phyloP scores from a whole-genome alignment of 352 stramenopile genomes.

The Pythium sukuiense region DNA sequence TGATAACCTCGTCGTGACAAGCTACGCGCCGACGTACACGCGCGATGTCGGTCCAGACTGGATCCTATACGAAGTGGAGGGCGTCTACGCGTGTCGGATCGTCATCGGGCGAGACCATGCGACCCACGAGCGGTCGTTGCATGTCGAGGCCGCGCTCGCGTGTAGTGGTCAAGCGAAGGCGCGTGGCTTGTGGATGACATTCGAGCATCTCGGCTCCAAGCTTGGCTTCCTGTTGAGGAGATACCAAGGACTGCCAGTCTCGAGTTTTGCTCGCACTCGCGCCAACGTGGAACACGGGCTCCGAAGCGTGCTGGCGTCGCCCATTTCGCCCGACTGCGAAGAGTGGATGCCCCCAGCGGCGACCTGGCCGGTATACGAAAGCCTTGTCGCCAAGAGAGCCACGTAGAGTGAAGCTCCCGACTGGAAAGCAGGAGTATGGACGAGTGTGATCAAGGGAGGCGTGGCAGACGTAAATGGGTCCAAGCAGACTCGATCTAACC shows the following conservation, averaged over 20 bases:
- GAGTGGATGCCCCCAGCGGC: too few relatives aligned
- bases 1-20: constrained; percentile 27
- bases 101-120: background rate
- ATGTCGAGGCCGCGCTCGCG: constrained; percentile 1
- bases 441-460: too few relatives aligned
- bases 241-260: constrained; percentile 1
- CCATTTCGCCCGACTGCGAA: too few relatives aligned
- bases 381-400: too few relatives aligned
- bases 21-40: background rate
- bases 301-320: too few relatives aligned
- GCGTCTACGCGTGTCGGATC: background rate
- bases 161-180: background rate
- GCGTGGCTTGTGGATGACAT: constrained; percentile 2
- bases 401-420: too few relatives aligned
- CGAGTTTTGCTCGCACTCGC: background rate
- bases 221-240: background rate
- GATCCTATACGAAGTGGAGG: constrained; percentile 1
- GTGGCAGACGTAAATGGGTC: too few relatives aligned
- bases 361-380: too few relatives aligned
- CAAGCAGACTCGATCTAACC: too few relatives aligned
- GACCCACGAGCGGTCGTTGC: background rate
- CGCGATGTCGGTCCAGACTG: constrained; percentile 3
- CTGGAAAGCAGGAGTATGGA: too few relatives aligned
- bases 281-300: too few relatives aligned
- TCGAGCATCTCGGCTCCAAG: background rate